Conservation (phyloP, 1,284 basidiomycete genomes). For the Austroboletus novae-zelandiae region DNA sequence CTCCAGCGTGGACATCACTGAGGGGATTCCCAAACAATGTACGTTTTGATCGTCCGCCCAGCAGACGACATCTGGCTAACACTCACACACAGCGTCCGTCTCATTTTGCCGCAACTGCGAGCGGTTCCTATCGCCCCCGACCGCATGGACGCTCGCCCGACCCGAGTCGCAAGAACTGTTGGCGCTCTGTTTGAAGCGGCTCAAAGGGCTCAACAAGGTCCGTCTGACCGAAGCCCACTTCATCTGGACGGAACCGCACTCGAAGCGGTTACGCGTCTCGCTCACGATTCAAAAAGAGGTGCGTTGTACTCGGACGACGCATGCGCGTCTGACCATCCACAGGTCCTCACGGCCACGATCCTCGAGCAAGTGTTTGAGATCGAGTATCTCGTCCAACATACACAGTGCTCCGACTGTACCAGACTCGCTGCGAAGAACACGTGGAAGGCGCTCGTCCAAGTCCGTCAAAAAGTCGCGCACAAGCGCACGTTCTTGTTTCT, state of each 20-base stretch:
- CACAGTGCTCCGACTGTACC: constrained; percentile 94
- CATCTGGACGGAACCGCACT: constrained; percentile 99
- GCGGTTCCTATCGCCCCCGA: constrained; percentile 90
- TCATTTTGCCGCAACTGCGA: constrained; percentile 97
- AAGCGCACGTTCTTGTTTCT: constrained; percentile 98
- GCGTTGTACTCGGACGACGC: neutral
- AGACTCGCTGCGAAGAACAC: constrained; percentile 97
- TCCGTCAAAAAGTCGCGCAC: constrained; percentile 96
- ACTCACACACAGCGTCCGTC: constrained; percentile 61
- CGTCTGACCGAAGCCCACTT: constrained; percentile 96
- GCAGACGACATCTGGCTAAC: neutral
- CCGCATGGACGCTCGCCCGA: constrained; percentile 82
- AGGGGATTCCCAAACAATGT: constrained; percentile 97
- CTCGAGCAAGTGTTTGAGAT: constrained; percentile 98
- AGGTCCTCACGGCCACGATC: constrained; percentile 93
- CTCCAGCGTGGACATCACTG: constrained; percentile 89
- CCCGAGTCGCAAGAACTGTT: constrained; percentile 94
- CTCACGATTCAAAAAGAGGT: constrained; percentile 99
- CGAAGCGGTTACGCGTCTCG: constrained; percentile 89
- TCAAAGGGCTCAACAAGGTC: constrained; percentile 91
- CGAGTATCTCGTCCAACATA: constrained; percentile 93
- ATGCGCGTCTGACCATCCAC: neutral
- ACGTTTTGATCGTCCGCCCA: constrained; percentile 11
- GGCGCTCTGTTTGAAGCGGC: constrained; percentile 88
- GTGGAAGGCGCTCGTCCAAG: constrained; percentile 97